These are phyloP conservation scores for Boletus bicolor DNA, from an alignment of 768 basidiomycete species.

Conservation along the genomic window DNA sequence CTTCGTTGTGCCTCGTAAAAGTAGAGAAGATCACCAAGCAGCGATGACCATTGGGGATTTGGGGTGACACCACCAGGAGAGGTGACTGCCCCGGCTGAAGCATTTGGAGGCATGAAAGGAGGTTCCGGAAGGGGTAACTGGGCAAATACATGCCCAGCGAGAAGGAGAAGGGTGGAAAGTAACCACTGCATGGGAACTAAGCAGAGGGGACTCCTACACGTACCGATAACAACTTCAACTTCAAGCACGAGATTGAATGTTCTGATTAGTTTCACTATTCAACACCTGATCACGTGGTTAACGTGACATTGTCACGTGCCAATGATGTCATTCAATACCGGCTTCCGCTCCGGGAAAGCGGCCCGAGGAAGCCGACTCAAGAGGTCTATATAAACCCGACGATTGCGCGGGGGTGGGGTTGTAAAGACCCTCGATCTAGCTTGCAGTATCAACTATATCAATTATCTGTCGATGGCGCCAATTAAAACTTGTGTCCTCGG, in stretches of 20 bases:
- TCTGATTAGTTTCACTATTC: background rate
- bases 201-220: background rate
- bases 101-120: constrained; percentile 60
- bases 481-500: constrained; percentile 73
- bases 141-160: constrained; percentile 35
- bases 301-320: constrained; percentile 12
- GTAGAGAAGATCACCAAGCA: constrained; percentile 78
- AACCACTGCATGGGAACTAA: constrained; percentile 19
- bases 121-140: constrained; percentile 66
- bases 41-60: constrained; percentile 77
- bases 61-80: constrained; percentile 42
- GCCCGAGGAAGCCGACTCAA: background rate
- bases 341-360: background rate
- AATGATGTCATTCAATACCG: constrained; percentile 11
- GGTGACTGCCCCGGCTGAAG: constrained; percentile 50
- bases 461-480: constrained; percentile 31
- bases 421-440: background rate
- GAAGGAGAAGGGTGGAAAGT: constrained; percentile 15
- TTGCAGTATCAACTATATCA: background rate
- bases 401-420: background rate
- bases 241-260: background rate
- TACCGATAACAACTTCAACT: background rate
- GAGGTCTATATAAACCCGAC: constrained; percentile 1
- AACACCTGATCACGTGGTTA: constrained; percentile 25
- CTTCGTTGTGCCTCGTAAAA: constrained; percentile 93